These are phyloP conservation scores for Fusarium napiforme DNA, from an alignment of 2,329 filamentous ascomycete species.

Conservation along the genomic window DNA sequence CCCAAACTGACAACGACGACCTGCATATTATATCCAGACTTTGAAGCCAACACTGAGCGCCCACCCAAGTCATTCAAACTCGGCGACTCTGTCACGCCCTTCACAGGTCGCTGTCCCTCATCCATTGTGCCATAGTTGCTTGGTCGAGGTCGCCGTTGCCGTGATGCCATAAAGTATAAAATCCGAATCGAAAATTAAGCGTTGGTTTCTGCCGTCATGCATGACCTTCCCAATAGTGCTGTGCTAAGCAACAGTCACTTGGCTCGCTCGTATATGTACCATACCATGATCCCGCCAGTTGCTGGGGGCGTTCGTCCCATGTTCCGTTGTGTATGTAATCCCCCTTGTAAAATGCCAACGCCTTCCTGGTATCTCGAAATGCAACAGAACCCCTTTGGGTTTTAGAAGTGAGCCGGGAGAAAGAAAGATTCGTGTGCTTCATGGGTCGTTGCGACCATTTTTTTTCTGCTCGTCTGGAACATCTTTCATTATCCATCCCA, in stretches of 20 bases:
- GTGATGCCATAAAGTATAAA: slow-evolving; percentile 32
- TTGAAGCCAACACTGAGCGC: slow-evolving; percentile 10
- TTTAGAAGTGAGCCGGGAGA: slow-evolving; percentile 39
- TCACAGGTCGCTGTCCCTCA: neutral
- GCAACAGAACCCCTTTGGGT: slow-evolving; percentile 41
- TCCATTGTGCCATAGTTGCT: neutral
- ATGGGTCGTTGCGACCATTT: slow-evolving; percentile 43
- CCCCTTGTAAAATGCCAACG: slow-evolving; percentile 47
- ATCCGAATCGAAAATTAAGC: slow-evolving; percentile 35
- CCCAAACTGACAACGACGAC: slow-evolving; percentile 35
- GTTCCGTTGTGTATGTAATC: slow-evolving; percentile 37
- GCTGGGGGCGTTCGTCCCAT: slow-evolving; percentile 24
- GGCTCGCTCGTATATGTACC: slow-evolving; percentile 35
- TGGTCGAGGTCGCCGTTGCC: slow-evolving; percentile 26
- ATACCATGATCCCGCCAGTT: slow-evolving; percentile 26
- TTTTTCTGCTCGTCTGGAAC: slow-evolving; percentile 31
- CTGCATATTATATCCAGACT: slow-evolving; percentile 41
- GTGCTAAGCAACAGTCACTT: slow-evolving; percentile 22
- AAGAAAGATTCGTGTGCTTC: slow-evolving; percentile 49
- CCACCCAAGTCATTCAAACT: slow-evolving; percentile 12
- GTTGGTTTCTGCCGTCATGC: slow-evolving; percentile 33
- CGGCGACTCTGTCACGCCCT: neutral
- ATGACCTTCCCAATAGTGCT: slow-evolving; percentile 35
- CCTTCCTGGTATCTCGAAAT: slow-evolving; percentile 55
- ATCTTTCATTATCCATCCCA: slow-evolving; percentile 22